Conservation (phyloP, 2,329 filamentous ascomycete genomes). For the Fusarium lateritium region DNA sequence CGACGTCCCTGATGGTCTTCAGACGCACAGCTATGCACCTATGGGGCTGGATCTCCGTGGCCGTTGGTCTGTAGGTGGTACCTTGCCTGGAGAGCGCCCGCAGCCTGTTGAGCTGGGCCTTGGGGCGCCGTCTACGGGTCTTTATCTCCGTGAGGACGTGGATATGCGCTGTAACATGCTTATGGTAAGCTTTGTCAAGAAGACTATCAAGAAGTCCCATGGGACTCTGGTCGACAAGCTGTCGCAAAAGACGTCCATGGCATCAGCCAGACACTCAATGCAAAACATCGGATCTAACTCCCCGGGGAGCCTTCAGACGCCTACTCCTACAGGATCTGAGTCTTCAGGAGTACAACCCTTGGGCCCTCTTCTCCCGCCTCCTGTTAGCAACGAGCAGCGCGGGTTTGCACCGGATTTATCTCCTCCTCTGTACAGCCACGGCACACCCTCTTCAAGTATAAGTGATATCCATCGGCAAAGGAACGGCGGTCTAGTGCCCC, state of each 20-base stretch:
- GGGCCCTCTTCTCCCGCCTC: slow-evolving; percentile 37
- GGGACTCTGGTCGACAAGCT: slow-evolving; percentile 77
- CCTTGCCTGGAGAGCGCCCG: slow-evolving; percentile 77
- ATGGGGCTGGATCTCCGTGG: slow-evolving; percentile 84
- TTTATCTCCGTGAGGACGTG: slow-evolving; percentile 89
- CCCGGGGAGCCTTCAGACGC: slow-evolving; percentile 26
- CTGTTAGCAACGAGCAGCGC: slow-evolving; percentile 20
- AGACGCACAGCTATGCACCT: slow-evolving; percentile 88
- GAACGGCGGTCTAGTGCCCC: slow-evolving; percentile 14
- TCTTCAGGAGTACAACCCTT: slow-evolving; percentile 26
- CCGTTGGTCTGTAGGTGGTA: slow-evolving; percentile 83
- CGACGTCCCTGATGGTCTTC: slow-evolving; percentile 78
- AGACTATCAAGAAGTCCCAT: slow-evolving; percentile 84
- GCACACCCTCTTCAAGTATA: slow-evolving; percentile 28
- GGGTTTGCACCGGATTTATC: slow-evolving; percentile 18
- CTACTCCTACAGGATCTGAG: slow-evolving; percentile 34
- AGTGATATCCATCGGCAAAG: slow-evolving; percentile 21
- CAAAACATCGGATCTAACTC: slow-evolving; percentile 29
- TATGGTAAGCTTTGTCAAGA: slow-evolving; percentile 83
- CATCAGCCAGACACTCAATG: slow-evolving; percentile 37
- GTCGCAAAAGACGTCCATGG: slow-evolving; percentile 51
- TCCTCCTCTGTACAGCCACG: slow-evolving; percentile 17
- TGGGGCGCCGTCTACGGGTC: slow-evolving; percentile 74
- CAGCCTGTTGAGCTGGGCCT: slow-evolving; percentile 77
- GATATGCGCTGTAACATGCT: slow-evolving; percentile 84